Evolutionary conservation across 768 basidiomycete genomes (phyloP).

Genomic region (Leucosporidium scottii): DNA sequence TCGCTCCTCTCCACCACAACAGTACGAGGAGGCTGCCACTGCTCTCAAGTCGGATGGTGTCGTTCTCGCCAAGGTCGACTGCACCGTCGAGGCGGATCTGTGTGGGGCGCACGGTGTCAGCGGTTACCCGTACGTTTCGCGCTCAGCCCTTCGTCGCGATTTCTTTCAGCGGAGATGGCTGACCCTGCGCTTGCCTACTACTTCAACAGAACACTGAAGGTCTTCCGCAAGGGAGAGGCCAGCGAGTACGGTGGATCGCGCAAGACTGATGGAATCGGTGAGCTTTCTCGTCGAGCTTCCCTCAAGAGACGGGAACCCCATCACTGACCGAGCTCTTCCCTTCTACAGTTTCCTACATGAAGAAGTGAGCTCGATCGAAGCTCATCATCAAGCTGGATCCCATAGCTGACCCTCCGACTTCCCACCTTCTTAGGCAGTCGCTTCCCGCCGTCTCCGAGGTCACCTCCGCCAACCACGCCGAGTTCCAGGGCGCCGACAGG

Average conservation of each 20-base stretch:
- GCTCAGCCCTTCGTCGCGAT: neutral
- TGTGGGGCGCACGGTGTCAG: conserved; percentile 80
- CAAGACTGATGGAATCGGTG: conserved; percentile 80
- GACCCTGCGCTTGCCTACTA: neutral
- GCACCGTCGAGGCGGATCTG: conserved; percentile 85
- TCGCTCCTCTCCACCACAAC: neutral
- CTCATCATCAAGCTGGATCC: too few relatives aligned
- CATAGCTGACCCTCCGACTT: conserved; percentile 20
- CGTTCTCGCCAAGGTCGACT: conserved; percentile 92
- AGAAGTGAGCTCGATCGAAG: conserved; percentile 25
- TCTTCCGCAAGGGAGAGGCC: conserved; percentile 76
- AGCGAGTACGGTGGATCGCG: conserved; percentile 80
- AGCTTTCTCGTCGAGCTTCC: too few relatives aligned
- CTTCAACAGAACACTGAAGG: conserved; percentile 77
- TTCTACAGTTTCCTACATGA: conserved; percentile 29
- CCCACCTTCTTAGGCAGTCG: conserved; percentile 58
- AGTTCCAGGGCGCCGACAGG: conserved; percentile 83
- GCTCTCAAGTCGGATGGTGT: conserved; percentile 81
- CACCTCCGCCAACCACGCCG: conserved; percentile 64
- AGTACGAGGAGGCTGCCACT: conserved; percentile 64
- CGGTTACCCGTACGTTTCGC: conserved; percentile 76
- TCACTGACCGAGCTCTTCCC: neutral
- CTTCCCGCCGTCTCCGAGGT: conserved; percentile 86
- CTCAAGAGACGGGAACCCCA: conserved; percentile 46
- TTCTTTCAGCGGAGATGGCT: neutral